Conservation (phyloP, 192 early-diverging fungal genomes). For the Gonapodya prolifera region DNA sequence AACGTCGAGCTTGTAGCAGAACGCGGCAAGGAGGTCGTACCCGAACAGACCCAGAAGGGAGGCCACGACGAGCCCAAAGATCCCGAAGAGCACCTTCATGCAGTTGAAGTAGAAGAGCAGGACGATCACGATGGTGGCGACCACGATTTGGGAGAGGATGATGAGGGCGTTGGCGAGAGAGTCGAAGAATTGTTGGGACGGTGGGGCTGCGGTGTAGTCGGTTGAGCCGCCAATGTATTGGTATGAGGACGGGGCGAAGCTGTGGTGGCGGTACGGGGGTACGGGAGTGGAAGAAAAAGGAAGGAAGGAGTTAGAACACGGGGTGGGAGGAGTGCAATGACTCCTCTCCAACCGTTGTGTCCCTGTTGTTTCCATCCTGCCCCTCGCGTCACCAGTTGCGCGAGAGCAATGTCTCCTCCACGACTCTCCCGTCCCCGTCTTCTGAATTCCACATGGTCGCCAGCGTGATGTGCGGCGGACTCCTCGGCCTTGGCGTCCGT, state of each 20-base stretch:
- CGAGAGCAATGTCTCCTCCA: too few relatives aligned
- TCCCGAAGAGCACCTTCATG: constrained; percentile 64
- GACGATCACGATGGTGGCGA: constrained; percentile 64
- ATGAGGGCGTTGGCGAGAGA: constrained; percentile 45
- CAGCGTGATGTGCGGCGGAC: too few relatives aligned
- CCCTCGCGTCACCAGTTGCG: too few relatives aligned
- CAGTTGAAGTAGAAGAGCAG: constrained; percentile 59
- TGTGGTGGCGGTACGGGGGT: not conserved
- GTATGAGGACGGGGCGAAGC: not conserved
- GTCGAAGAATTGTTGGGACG: not conserved
- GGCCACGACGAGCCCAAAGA: constrained; percentile 62
- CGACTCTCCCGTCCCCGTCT: too few relatives aligned
- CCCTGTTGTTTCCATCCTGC: too few relatives aligned
- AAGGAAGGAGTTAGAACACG: not conserved
- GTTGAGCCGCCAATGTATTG: constrained; percentile 7
- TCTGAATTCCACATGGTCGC: too few relatives aligned
- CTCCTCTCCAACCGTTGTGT: too few relatives aligned
- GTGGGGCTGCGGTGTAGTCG: not conserved
- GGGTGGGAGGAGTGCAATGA: too few relatives aligned
- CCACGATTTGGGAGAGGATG: constrained; percentile 66
- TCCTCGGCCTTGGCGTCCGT: too few relatives aligned
- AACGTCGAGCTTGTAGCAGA: constrained; percentile 25
- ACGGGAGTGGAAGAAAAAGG: not conserved
- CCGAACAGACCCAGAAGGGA: constrained; percentile 64
- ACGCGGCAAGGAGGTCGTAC: constrained; percentile 35